Evolutionary conservation across 1,284 basidiomycete genomes (phyloP), one percentile per base, ranked within the genome.

Genomic region (Caloboletus firmus): DNA sequence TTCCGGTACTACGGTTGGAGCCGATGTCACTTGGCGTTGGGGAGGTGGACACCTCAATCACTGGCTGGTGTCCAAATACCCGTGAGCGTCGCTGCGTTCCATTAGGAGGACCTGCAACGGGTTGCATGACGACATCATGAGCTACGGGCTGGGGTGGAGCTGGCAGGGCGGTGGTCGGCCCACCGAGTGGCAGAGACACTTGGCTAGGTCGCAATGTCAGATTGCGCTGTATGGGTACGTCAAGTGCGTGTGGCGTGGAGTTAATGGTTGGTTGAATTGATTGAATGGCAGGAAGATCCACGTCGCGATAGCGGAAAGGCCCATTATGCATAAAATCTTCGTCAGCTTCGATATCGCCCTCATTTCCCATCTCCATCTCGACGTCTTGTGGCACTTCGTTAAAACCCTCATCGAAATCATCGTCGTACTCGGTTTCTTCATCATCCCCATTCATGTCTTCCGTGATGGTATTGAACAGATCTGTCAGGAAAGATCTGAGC

Each of bases 401-500:
- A 34, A 77, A 72, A 45, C 57, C 76, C 50, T 75, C 76, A 35
- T 85, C 81, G 55, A 82, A 79, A 50, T 87, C 85, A 46, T 87
- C 85, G 51, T 88, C 86, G 58, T 88, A 86, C 60, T 88, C 84
- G 0, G 86, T 87, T 56, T 88, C 85, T 64, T 87, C 85, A 41
- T 85, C 83, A 35, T 73, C 70, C 13, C 80, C 80, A 59, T 83
- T 84, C 73, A 81, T 76, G 42, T 79, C 77, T 61, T 88, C 86
- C 7, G 82, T 87, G 62, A 90, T 85, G 57, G 81, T 81, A 60
- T 85, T 84, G 65, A 86, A 89, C 17, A 87, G 71, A 56, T 86
- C 85, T 11, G 80, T 84, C 37, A 98, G 75, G 68, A 87, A 95
- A 24, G 84, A 77, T 37, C 96, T 82, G 31, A 99, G 79, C 51